Evolutionary conservation across 257 asterid genomes (phyloP), one percentile per base, ranked within the genome.

Genomic region (Perilla frutescens): DNA sequence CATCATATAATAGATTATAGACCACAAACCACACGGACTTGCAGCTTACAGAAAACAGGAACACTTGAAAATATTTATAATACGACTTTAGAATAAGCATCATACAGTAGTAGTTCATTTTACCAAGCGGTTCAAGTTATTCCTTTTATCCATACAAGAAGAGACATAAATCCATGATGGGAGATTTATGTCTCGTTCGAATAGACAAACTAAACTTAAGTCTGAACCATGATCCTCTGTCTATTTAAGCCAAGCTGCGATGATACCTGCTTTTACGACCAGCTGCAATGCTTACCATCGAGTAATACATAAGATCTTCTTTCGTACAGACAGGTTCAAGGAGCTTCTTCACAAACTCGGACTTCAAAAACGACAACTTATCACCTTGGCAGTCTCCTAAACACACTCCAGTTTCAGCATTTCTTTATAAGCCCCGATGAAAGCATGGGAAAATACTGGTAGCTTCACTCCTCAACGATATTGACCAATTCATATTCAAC

Each of bases 401-500:
- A 53, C 82, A 76, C 81, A 78, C 61, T 51, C 72, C 78, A 68
- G 57, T 71, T 75, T 77, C 74, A 57, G 78, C 71, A 47, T 70
- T 74, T 71, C 69, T 49, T 81, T 87, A 69, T 31, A 47, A 34
- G 43, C 32, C 7, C 49, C 62, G 77, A 74, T 26, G 43, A 26
- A 54, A 76, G 61, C 80, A 67, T 58, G 45, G 66, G 66, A 57
- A 77, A 7, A 55, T 36, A 79, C 32, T 73, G 40, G 84, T 56
- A 77, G 81, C 82, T 87, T 87, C 86, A 89, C 82, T 56, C 73
- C 84, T 89, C 87, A 15, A 70, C 73, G 44, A 84, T 80, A 59
- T 76, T 84, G 71, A 84, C 84, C 75, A 91, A 68, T 69, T 91
- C 97, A 63, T 88, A 91, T 70, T 91, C 96, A 34, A 91, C 84